Evolutionary conservation across 768 basidiomycete species (phyloP).

Genomic region (Mycena galopus): DNA sequence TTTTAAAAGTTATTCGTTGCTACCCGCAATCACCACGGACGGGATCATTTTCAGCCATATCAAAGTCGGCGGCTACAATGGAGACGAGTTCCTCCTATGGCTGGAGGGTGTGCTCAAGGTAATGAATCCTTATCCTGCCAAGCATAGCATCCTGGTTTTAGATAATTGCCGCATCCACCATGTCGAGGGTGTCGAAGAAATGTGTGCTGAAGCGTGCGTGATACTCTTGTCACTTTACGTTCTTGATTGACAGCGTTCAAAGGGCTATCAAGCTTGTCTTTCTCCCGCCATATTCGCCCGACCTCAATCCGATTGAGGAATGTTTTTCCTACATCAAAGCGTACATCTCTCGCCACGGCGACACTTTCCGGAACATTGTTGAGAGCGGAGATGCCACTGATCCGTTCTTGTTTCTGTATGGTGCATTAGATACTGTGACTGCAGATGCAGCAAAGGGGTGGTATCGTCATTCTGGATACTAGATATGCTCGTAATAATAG

Average conservation of each 20-base stretch:
- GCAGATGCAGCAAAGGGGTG: slow-evolving; percentile 4
- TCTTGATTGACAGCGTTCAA: neutral
- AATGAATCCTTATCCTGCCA: too few species aligned
- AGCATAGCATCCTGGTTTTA: too few species aligned
- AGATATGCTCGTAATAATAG: neutral
- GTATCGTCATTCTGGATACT: slow-evolving; percentile 24
- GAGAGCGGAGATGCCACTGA: neutral
- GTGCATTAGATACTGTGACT: too few species aligned
- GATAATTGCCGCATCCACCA: too few species aligned
- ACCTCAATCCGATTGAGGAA: slow-evolving; percentile 53
- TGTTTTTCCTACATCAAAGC: slow-evolving; percentile 47
- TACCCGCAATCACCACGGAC: slow-evolving; percentile 31
- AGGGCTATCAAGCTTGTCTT: slow-evolving; percentile 44
- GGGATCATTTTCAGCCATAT: slow-evolving; percentile 36
- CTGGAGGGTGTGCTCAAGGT: slow-evolving; percentile 27
- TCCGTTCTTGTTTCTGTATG: neutral
- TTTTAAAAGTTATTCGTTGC: slow-evolving; percentile 24
- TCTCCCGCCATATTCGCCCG: slow-evolving; percentile 51
- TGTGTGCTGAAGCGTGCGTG: too few species aligned
- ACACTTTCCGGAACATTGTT: slow-evolving; percentile 4
- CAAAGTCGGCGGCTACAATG: slow-evolving; percentile 34
- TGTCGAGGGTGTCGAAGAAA: too few species aligned
- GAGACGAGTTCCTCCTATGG: slow-evolving; percentile 22
- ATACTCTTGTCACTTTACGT: neutral
- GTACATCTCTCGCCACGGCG: too few species aligned